Evolutionary conservation across 2,329 filamentous ascomycete genomes (phyloP).

Genomic region (Scortechinia acanthostroma): DNA sequence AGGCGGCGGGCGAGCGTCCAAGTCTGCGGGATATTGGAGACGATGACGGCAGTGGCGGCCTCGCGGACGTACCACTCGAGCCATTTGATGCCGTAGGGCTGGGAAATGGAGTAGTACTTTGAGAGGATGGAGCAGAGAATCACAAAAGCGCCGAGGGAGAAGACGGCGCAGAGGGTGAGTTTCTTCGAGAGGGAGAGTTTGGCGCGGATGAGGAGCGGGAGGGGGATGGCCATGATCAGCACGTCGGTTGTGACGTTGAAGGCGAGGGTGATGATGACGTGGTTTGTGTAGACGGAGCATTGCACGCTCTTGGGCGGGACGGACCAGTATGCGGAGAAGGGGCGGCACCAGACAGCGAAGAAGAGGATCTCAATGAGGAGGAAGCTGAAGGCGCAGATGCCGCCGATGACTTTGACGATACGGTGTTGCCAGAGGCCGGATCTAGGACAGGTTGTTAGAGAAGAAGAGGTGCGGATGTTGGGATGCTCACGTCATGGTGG

Average conservation of each 20-base stretch:
- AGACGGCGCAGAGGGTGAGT: conserved; percentile 41
- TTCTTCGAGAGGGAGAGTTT: conserved; percentile 34
- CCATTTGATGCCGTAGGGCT: conserved; percentile 46
- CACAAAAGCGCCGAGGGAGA: conserved; percentile 44
- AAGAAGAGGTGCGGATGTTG: too few relatives aligned
- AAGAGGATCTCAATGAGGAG: conserved; percentile 39
- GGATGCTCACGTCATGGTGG: conserved; percentile 38
- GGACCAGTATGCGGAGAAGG: conserved; percentile 41
- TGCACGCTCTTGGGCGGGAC: conserved; percentile 31
- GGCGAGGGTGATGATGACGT: conserved; percentile 34
- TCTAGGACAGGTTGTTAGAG: conserved; percentile 12
- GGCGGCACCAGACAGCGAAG: conserved; percentile 43
- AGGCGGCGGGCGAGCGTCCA: conserved; percentile 45
- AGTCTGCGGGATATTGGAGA: conserved; percentile 51
- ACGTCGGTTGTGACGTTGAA: conserved; percentile 38
- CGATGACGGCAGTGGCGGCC: conserved; percentile 47
- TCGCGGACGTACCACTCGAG: conserved; percentile 55
- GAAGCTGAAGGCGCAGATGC: conserved; percentile 34
- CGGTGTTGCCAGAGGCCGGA: conserved; percentile 17
- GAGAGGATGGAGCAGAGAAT: conserved; percentile 51
- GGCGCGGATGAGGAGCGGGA: conserved; percentile 32
- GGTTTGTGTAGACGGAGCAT: conserved; percentile 35
- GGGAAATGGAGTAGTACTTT: conserved; percentile 51
- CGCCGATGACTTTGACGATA: conserved; percentile 29
- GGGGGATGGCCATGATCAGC: conserved; percentile 31